These are phyloP conservation scores for Akanthomyces lecanii DNA, from an alignment of 2,329 filamentous ascomycete species.

Conservation along the genomic window DNA sequence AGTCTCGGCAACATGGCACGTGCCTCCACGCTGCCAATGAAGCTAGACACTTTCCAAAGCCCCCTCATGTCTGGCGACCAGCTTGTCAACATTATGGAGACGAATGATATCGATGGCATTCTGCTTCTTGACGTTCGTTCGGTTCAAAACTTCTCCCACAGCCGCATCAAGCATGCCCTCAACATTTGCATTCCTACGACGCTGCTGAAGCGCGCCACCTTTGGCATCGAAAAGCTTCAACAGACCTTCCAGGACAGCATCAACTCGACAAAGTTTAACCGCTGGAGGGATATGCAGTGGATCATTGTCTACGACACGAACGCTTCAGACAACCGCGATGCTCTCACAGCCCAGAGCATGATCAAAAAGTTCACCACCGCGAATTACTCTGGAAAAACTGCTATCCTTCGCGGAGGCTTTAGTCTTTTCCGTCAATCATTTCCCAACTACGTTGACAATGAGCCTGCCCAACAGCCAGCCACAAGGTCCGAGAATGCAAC, in stretches of 20 bases:
- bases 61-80: slow-evolving; percentile 50
- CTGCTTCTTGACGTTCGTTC: slow-evolving; percentile 84
- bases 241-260: slow-evolving; percentile 74
- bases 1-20: slow-evolving; percentile 25
- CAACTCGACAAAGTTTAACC: slow-evolving; percentile 68
- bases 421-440: slow-evolving; percentile 64
- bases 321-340: slow-evolving; percentile 75
- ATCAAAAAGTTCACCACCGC: slow-evolving; percentile 89
- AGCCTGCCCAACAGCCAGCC: slow-evolving; percentile 38
- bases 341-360: slow-evolving; percentile 74
- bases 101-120: slow-evolving; percentile 38
- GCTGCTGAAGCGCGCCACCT: slow-evolving; percentile 82
- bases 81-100: slow-evolving; percentile 53
- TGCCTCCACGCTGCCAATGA: slow-evolving; percentile 51
- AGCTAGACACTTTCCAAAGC: slow-evolving; percentile 43
- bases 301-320: slow-evolving; percentile 85
- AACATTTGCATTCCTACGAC: slow-evolving; percentile 96
- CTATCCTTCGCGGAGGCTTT: slow-evolving; percentile 80
- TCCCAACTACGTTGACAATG: slow-evolving; percentile 58
- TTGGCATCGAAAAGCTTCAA: slow-evolving; percentile 80
- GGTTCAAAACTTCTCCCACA: slow-evolving; percentile 72
- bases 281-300: slow-evolving; percentile 68
- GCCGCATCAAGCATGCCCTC: slow-evolving; percentile 73
- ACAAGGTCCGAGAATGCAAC: slow-evolving; percentile 31
- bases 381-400: slow-evolving; percentile 69